Evolutionary conservation across 768 basidiomycete genomes (phyloP), one percentile per base, ranked within the genome.

Genomic region (Kwoniella dejecticola): DNA sequence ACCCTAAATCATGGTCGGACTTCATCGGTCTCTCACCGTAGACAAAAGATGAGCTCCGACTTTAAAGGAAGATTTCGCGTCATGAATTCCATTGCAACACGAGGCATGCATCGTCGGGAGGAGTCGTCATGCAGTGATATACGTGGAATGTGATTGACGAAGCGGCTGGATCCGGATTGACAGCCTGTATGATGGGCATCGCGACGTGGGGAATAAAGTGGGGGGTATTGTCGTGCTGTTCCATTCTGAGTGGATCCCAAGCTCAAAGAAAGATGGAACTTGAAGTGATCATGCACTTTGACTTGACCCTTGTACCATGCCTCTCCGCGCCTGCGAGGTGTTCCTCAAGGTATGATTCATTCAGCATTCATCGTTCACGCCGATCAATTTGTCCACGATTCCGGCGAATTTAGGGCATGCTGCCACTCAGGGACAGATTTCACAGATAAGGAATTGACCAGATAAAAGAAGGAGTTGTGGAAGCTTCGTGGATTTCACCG

Each of bases 1-100:
- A 38, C 45, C 56, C 56, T 36, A 29, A 15, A 15, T 47, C 13
- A 1, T 15, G 19, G 41, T 53, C 52, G 52, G 52, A 53, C 10
- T 53, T 53, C 19, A 40, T 42, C 48, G 48, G 48, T 50, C 48
- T 31, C 48, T 42, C 41, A 42, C 41, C 41, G 19, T 42, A 19
- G 41, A 7, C 10, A 13, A 38, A n/a, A n/a, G n/a, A n/a, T n/a
- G n/a, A n/a, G n/a, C 36, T 38, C 19, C 41, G 41, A 12, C 10
- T 42, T 42, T 12, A 12, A 47, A 47, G 46, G 46, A 47, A 47
- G 11, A 26, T 26, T 47, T 47, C 46, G 46, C 46, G 27, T 47
- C 24, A 26, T 23, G 15, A 6, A 4, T 47, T 7, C 33, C 7
- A 36, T 36, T 15, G 33, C 33, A 36, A 7, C 33, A 36, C 7